Base-by-base conservation (phyloP, 345 rosid genomes). In the Eutrema heterophyllum region DNA sequence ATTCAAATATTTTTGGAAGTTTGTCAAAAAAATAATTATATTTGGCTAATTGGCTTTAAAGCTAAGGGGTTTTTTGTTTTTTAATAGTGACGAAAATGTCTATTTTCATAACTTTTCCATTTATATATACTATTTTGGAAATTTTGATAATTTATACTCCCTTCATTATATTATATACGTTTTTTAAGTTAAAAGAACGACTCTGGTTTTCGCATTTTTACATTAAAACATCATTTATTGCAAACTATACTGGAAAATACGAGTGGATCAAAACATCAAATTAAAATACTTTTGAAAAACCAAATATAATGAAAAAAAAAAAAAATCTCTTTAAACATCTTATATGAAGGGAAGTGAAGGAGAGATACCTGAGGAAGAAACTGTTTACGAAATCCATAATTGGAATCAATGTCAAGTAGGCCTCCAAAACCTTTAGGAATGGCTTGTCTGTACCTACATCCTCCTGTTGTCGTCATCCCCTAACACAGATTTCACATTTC, bases 381-480 rank as follows among this genome's bases (percentile, higher is more conserved):
- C 39, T 77, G 84, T 79, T 86, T 91, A 64, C 97, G 84, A 26
- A 91, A 14, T 11, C 97, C 98, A 61, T 1, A 86, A 80, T 94
- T 91, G 3, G 93, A 51, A 72, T 94, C 90, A 6, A 71, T 58
- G 54, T 89, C 89, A 38, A 94, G 71, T 18, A 95, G 62, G n/a
- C 97, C 97, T 32, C 90, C 85, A 3, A 14, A 56, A 45, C 97
- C 98, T 33, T 82, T 56, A 4, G 97, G 96, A 66, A 91, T 84
- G 21, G 95, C 93, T 72, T 91, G 97, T 64, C 96, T 84, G 67
- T 89, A 94, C 82, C 98, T 82, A 67, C 98, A 94, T 46, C 67
- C 72, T 72, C 97, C 98, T 24, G 86, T 73, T 49, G 95, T 91
- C 24, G 87, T 68, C 60, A 74, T 81, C 26, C 96, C 93, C 98